Base-by-base conservation (phyloP, 2,329 filamentous ascomycete genomes). In the Pezicula rhizophila region DNA sequence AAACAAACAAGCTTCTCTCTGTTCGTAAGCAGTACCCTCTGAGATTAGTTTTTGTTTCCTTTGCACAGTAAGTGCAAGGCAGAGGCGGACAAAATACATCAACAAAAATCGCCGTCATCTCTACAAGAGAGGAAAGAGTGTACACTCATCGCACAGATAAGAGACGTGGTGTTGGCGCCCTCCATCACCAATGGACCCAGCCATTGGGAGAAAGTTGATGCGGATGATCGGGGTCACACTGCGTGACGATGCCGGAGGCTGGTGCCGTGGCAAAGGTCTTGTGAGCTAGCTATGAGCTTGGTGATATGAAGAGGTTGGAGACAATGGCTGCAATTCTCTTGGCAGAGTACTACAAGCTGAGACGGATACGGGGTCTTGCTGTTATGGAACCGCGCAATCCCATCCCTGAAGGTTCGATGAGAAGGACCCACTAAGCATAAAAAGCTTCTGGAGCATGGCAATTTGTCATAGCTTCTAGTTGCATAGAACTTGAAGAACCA, bases 41-140 rank as follows among this genome's bases (percentile, higher is more conserved):
- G 76, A 84, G 89, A 95, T 85, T 82, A 73, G 88, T 93, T 90
- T 96, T 96, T 95, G 85, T 74, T 86, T 91, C 85, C 87, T 84
- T 85, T 82, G 81, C 81, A 65, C 47, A 58, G 54, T 47, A 60
- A 64, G 65, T 62, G 79, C 80, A 84, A 82, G 85, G 85, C 82
- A 69, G 73, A 75, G 83, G 78, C 88, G 88, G 79, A 86, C 88
- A 95, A 96, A 96, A 81, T 70, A 91, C 89, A 84, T 95, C 89
- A 78, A 76, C 77, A 95, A 96, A 96, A 95, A 82, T 81, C 89
- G 88, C 80, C 74, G 79, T 79, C 78, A 64, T 82, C 79, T 78
- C 73, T 76, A 68, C 67, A 63, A 72, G 54, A 60, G 49, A 55
- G 55, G 54, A 49, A 60, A 45, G 35, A 51, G 47, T 55, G 49